Evolutionary conservation across 352 stramenopile genomes (phyloP).

Genomic region (Phytophthora idaei): DNA sequence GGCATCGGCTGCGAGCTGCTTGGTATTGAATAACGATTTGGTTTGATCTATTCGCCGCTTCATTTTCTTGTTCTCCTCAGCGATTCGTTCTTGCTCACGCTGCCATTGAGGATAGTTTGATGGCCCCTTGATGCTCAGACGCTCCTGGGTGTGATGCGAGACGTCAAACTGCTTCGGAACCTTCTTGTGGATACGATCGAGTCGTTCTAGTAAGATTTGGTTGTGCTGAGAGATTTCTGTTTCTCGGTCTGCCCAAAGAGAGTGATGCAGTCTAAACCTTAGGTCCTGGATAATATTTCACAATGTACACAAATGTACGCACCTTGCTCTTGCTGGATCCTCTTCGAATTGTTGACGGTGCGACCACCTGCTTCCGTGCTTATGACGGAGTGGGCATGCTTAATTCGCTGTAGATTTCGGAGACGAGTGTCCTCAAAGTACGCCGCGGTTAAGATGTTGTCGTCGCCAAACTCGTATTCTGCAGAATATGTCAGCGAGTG

Average conservation of each 20-base stretch:
- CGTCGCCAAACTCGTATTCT: slow-evolving; percentile 70
- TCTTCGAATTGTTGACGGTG: slow-evolving; percentile 58
- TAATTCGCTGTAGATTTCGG: slow-evolving; percentile 53
- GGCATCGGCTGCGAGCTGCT: slow-evolving; percentile 54
- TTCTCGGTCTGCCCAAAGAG: slow-evolving; percentile 46
- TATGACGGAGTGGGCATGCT: slow-evolving; percentile 51
- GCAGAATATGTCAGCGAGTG: slow-evolving; percentile 56
- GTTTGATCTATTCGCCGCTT: slow-evolving; percentile 40
- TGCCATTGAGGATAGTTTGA: slow-evolving; percentile 42
- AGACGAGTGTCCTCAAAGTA: slow-evolving; percentile 51
- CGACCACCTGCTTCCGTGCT: slow-evolving; percentile 27
- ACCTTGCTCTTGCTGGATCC: slow-evolving; percentile 66
- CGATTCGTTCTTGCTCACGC: slow-evolving; percentile 53
- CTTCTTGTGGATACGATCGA: slow-evolving; percentile 63
- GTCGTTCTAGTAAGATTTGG: slow-evolving; percentile 44
- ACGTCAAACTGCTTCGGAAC: slow-evolving; percentile 68
- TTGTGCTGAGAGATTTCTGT: slow-evolving; percentile 60
- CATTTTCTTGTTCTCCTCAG: slow-evolving; percentile 55
- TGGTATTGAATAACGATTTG: slow-evolving; percentile 51
- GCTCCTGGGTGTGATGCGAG: slow-evolving; percentile 52
- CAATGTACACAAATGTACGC: background rate
- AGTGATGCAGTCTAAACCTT: background rate
- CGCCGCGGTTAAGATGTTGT: slow-evolving; percentile 63
- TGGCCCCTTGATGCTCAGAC: slow-evolving; percentile 37
- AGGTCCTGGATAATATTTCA: too few species aligned